Evolutionary conservation across 441 rosid species (phyloP).

Genomic region (Erodium moschatum): DNA sequence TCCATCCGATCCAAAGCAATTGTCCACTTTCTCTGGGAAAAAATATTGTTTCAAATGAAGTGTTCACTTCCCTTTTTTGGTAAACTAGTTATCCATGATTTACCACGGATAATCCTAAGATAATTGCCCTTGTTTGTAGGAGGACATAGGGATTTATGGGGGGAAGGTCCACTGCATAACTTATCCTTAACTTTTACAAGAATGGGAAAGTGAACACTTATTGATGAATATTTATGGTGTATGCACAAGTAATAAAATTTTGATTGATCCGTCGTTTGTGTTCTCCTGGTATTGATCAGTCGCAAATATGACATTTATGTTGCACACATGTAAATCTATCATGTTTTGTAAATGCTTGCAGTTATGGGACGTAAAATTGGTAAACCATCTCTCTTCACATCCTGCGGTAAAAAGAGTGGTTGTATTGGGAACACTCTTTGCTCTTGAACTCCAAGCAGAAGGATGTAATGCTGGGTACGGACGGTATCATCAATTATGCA

Average conservation of each 20-base stretch:
- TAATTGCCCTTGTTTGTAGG: too few relatives aligned
- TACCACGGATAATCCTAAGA: too few relatives aligned
- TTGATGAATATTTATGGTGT: not conserved
- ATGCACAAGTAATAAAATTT: not conserved
- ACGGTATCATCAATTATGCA: slow-evolving; percentile 19
- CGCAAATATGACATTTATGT: not conserved
- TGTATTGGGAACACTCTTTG: slow-evolving; percentile 68
- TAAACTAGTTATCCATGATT: too few relatives aligned
- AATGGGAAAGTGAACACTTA: too few relatives aligned
- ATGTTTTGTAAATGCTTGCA: slow-evolving; percentile 29
- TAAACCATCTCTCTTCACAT: slow-evolving; percentile 56
- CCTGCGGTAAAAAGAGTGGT: slow-evolving; percentile 69
- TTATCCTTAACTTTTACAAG: too few relatives aligned
- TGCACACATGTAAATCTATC: not conserved
- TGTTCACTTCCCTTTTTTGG: not conserved
- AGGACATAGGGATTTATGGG: not conserved
- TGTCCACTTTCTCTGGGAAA: too few relatives aligned
- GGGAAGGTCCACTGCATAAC: not conserved
- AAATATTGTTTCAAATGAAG: too few relatives aligned
- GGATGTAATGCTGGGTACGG: slow-evolving; percentile 62
- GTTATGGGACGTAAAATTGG: slow-evolving; percentile 70
- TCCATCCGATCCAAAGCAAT: not conserved
- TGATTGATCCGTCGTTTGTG: not conserved
- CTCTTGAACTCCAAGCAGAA: slow-evolving; percentile 62
- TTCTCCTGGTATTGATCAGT: not conserved